A percentile compares a stretch with the other conserved stretches of the same genome.
Evolutionary conservation across 495 filamentous ascomycete genomes (phyloP).

Genomic region (Usnea hakonensis): DNA sequence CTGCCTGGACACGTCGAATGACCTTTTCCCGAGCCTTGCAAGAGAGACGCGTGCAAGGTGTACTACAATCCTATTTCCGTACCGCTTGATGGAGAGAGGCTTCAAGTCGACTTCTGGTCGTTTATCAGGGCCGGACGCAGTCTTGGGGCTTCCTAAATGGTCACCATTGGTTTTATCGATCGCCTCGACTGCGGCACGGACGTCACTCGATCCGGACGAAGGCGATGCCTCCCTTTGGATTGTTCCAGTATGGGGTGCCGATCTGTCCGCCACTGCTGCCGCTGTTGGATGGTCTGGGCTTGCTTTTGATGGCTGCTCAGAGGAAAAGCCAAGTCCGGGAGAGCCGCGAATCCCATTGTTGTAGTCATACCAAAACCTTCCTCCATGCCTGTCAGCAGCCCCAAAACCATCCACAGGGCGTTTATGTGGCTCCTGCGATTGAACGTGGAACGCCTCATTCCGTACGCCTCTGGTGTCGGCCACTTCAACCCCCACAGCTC

Average conservation of each 20-base stretch:
- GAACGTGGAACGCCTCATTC: neutral
- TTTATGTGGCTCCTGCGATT: neutral
- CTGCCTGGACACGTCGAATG: neutral
- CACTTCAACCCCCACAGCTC: neutral
- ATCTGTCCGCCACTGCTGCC: neutral
- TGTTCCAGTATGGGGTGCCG: neutral
- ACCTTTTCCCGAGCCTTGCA: neutral
- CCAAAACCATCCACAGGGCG: neutral
- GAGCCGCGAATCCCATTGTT: neutral
- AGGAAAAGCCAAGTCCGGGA: neutral
- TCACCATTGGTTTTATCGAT: neutral
- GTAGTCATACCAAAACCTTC: neutral
- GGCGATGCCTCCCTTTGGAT: neutral
- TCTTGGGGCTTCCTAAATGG: neutral
- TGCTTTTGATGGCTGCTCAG: neutral
- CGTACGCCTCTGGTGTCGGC: neutral
- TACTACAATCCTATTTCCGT: neutral
- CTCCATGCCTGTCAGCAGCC: neutral
- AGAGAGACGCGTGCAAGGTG: neutral
- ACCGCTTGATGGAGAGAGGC: neutral
- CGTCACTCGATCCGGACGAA: neutral
- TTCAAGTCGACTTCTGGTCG: neutral
- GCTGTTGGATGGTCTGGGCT: neutral
- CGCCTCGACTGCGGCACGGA: neutral
- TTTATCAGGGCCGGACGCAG: neutral